Base-by-base conservation (phyloP, 805 yeast species). In the Spathaspora hagerdaliae region DNA sequence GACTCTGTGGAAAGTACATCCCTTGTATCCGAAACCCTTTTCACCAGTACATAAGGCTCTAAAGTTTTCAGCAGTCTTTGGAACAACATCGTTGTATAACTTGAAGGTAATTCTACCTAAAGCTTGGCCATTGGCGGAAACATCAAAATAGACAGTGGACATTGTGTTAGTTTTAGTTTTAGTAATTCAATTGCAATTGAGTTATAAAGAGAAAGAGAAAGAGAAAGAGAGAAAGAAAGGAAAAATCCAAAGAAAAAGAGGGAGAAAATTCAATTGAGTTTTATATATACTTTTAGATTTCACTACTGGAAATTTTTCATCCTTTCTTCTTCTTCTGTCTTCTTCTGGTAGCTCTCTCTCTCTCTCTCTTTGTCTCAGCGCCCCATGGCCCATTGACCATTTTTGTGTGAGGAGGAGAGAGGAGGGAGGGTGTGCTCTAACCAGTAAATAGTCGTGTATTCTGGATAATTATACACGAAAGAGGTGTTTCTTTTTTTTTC, bases 1-100 rank as follows among this genome's bases (percentile, higher is more conserved):
- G 55, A 91, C 96, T 77, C 97, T 85, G 88, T 91, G 97, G 94
- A 92, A 91, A 55, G 83, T 75, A 41, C 95, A 87, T 60, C 77
- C 79, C 65, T 83, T 83, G 81, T 83, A 90, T 50, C 96, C 96
- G 61, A 74, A 87, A 51, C 97, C 98, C 80, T 89, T 86, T 76
- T 88, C 96, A 58, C 97, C 96, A 52, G 96, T 85, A 65, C 85
- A 80, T 58, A 85, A 69, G 46, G 90, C 89, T 74, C 87, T 79
- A 79, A 85, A 85, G 71, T 85, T 85, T 69, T 83, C 89, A 56
- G 87, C 77, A 43, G 91, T 85, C 77, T 84, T 84, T 69, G 92
- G 92, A 31, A 69, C 74, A 58, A 76, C 85, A 46, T 71, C 73
- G 61, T 65, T 60, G 64, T 69, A 70, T 60, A 71, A 70, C 71